These are phyloP conservation scores for Zasmidium citrigriseum DNA, from an alignment of 2,329 filamentous ascomycete species.

Conservation along the genomic window DNA sequence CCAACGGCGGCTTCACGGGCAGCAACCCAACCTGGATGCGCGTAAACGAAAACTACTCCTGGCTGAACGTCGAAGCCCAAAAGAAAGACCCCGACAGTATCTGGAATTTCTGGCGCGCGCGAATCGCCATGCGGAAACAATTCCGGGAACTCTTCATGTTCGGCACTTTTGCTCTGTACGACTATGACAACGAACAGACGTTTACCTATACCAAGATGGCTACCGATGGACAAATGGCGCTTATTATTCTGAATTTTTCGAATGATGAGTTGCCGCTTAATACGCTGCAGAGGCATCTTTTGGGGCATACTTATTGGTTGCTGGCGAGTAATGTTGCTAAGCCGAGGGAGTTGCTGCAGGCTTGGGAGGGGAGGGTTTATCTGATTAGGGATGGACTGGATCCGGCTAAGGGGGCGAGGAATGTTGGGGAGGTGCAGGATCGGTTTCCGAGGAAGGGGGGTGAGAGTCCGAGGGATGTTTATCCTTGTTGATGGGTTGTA, in stretches of 20 bases:
- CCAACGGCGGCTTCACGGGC: constrained; percentile 66
- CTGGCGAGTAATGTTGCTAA: constrained; percentile 49
- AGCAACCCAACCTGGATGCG: constrained; percentile 67
- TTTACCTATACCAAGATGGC: constrained; percentile 51
- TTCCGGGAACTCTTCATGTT: constrained; percentile 67
- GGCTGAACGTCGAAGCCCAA: constrained; percentile 65
- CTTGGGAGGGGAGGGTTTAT: constrained; percentile 42
- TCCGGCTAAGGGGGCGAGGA: not conserved
- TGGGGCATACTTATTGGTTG: constrained; percentile 25
- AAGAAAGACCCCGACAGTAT: constrained; percentile 51
- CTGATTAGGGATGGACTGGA: constrained; percentile 24
- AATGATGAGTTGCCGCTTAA: constrained; percentile 26
- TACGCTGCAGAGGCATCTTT: constrained; percentile 20
- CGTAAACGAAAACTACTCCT: constrained; percentile 62
- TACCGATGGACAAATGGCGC: constrained; percentile 29
- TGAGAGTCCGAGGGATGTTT: not conserved
- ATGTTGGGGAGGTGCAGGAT: constrained; percentile 17
- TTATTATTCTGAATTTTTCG: constrained; percentile 44
- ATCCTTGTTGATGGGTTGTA: not conserved
- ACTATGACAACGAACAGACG: constrained; percentile 52
- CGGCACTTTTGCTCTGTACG: constrained; percentile 61
- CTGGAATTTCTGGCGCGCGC: constrained; percentile 61
- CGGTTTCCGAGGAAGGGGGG: not conserved
- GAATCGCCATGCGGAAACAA: constrained; percentile 56
- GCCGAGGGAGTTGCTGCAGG: constrained; percentile 28